These are phyloP conservation scores for Cytospora leucostoma DNA, from an alignment of 2,329 filamentous ascomycete species.

Conservation along the genomic window DNA sequence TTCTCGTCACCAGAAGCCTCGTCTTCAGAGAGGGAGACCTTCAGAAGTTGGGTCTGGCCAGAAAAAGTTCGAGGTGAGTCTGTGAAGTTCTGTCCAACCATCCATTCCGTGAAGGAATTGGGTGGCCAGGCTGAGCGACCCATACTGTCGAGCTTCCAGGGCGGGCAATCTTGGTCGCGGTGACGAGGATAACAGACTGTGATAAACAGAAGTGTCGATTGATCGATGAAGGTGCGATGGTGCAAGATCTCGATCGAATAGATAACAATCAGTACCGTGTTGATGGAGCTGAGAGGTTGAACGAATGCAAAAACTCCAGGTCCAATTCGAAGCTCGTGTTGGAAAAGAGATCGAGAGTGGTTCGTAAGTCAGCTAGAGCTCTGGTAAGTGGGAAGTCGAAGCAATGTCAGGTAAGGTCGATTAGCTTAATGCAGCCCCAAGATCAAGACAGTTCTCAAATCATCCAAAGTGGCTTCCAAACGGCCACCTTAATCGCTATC, in stretches of 20 bases:
- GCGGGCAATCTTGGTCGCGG: background rate
- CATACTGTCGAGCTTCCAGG: constrained; percentile 8
- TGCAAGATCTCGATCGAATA: background rate
- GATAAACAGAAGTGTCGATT: background rate
- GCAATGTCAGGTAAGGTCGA: background rate
- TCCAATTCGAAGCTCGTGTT: background rate
- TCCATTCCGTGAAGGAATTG: constrained; percentile 44
- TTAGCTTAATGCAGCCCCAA: background rate
- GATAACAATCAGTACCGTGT: background rate
- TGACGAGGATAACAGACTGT: background rate
- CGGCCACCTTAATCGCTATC: background rate
- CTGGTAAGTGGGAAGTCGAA: too few relatives aligned
- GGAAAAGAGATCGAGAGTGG: background rate
- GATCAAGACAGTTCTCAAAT: background rate
- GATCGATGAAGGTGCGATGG: background rate
- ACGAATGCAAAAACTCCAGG: background rate
- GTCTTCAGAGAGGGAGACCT: constrained; percentile 50
- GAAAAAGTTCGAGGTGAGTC: constrained; percentile 15
- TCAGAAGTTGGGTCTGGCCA: constrained; percentile 37
- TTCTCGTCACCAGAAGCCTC: constrained; percentile 54
- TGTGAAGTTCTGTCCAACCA: constrained; percentile 42
- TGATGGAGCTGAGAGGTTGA: background rate
- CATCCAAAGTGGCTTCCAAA: background rate
- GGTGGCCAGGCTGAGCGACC: constrained; percentile 35
- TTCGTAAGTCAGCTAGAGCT: background rate